Evolutionary conservation across 2,329 filamentous ascomycete genomes (phyloP).

Genomic region (Fusarium coffeatum): DNA sequence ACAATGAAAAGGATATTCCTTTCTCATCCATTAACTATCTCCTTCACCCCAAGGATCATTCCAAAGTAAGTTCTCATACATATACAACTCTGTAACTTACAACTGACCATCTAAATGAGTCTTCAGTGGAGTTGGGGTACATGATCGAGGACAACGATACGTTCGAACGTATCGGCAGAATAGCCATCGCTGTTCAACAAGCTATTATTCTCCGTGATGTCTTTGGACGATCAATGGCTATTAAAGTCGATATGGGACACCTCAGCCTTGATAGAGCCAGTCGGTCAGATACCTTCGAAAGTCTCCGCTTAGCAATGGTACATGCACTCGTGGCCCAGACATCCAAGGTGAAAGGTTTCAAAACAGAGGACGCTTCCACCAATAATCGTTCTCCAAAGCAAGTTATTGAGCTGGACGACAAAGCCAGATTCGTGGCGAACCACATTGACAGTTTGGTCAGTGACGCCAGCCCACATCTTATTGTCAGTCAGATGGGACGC

Average conservation of each 20-base stretch:
- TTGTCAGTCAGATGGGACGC: not conserved
- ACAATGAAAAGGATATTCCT: rapidly evolving
- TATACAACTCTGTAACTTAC: too few relatives aligned
- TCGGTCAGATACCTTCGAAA: not conserved
- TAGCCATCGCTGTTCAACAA: not conserved
- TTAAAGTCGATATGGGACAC: not conserved
- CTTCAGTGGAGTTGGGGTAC: not conserved
- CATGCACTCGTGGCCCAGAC: not conserved
- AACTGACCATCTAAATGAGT: not conserved
- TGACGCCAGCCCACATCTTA: not conserved
- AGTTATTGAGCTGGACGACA: not conserved
- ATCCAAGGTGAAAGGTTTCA: not conserved
- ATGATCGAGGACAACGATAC: rapidly evolving
- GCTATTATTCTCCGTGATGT: not conserved
- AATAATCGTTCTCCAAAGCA: not conserved
- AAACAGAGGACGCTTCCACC: not conserved
- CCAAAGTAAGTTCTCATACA: not conserved
- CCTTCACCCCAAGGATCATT: not conserved
- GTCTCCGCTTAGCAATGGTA: constrained; percentile 1
- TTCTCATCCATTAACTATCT: not conserved
- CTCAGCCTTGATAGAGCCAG: not conserved
- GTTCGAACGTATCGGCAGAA: not conserved
- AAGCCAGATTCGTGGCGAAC: not conserved
- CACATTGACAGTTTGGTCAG: not conserved
- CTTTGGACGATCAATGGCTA: not conserved